Percentiles rank a stretch among this genome's conserved stretches.
Conservation (phyloP, 495 filamentous ascomycete species). For the Penicillium fimorum region DNA sequence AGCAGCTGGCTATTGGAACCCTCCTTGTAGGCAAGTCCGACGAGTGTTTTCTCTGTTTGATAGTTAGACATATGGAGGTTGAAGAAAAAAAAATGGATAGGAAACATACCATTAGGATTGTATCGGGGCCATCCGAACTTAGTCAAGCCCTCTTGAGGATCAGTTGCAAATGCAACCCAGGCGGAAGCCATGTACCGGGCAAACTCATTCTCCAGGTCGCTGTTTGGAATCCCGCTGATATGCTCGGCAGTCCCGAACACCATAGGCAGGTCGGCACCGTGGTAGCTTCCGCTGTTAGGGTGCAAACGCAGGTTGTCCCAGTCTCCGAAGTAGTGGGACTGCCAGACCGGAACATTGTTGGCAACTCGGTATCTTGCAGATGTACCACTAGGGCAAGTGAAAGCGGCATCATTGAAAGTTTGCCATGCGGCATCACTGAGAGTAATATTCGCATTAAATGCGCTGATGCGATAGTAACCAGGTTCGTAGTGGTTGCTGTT, state of each 20-base stretch:
- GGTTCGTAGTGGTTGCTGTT: conserved; percentile 49
- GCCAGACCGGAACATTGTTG: conserved; percentile 47
- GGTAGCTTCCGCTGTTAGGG: conserved; percentile 46
- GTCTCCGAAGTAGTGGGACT: conserved; percentile 52
- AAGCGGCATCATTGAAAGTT: conserved; percentile 42
- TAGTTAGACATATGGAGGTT: background rate
- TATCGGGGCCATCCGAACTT: conserved; percentile 43
- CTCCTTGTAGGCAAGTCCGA: conserved; percentile 1
- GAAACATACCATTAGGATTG: conserved; percentile 22
- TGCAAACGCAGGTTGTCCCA: conserved; percentile 48
- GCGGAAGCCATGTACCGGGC: conserved; percentile 43
- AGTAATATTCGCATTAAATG: conserved; percentile 23
- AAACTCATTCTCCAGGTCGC: conserved; percentile 28
- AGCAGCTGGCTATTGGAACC: background rate
- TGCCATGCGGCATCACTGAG: conserved; percentile 34
- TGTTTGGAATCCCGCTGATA: conserved; percentile 36
- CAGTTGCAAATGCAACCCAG: conserved; percentile 52
- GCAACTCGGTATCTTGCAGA: conserved; percentile 34
- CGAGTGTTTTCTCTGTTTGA: conserved; percentile 2
- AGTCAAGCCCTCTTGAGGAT: conserved; percentile 44
- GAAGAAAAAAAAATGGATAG: background rate
- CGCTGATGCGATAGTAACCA: conserved; percentile 42
- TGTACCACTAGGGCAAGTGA: conserved; percentile 44
- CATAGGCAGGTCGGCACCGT: conserved; percentile 49
- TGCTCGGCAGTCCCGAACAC: conserved; percentile 45